Percentiles rank a stretch among this genome's conserved stretches.
Conservation (phyloP, 2,329 filamentous ascomycete genomes). For the Alternaria triticimaculans region DNA sequence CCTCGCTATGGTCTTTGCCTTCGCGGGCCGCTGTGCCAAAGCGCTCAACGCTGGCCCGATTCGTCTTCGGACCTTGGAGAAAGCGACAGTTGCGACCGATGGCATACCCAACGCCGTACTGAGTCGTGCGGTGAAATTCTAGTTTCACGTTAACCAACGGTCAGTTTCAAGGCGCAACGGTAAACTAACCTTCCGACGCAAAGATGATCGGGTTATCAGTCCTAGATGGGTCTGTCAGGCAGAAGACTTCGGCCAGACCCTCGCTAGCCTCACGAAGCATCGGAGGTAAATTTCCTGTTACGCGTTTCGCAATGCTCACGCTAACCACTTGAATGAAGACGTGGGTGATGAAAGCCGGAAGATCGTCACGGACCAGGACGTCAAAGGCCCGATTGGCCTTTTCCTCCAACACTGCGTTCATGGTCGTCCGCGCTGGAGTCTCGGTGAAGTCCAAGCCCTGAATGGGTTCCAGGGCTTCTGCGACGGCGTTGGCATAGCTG, state of each 20-base stretch:
- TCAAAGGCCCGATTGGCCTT: conserved; percentile 71
- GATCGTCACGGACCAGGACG: conserved; percentile 68
- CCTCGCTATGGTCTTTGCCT: conserved; percentile 74
- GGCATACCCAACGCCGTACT: conserved; percentile 75
- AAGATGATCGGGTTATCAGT: conserved; percentile 79
- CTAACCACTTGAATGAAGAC: conserved; percentile 74
- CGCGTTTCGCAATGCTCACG: conserved; percentile 69
- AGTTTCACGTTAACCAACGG: conserved; percentile 11
- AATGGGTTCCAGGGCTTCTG: conserved; percentile 65
- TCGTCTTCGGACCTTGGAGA: conserved; percentile 76
- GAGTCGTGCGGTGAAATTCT: conserved; percentile 77
- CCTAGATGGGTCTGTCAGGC: conserved; percentile 75
- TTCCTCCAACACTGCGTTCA: conserved; percentile 66
- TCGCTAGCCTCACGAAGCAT: conserved; percentile 73
- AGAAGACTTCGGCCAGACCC: conserved; percentile 78
- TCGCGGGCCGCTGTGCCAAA: conserved; percentile 66
- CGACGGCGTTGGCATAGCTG: conserved; percentile 72
- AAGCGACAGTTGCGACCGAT: conserved; percentile 81
- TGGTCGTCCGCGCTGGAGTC: conserved; percentile 58
- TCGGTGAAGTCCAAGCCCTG: conserved; percentile 63
- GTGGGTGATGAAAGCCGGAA: conserved; percentile 75
- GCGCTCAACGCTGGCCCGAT: conserved; percentile 66
- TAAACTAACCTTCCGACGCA: conserved; percentile 69
- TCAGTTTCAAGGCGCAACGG: neutral
- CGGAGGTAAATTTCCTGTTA: conserved; percentile 70